Evolutionary conservation across 129 eudicot genomes (phyloP).

Genomic region (Flaveria linearis): DNA sequence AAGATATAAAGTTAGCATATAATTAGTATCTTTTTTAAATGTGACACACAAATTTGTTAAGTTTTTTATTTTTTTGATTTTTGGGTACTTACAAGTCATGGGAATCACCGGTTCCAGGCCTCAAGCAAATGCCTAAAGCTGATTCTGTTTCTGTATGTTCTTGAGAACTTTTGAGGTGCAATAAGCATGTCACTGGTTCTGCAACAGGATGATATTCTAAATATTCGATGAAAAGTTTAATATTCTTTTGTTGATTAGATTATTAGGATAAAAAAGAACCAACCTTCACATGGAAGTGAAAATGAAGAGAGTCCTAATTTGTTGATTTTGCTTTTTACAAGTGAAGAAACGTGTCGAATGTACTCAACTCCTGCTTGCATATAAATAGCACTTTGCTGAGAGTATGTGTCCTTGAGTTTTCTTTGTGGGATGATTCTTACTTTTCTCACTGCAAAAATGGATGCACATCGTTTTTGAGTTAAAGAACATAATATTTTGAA

Average conservation of each 20-base stretch:
- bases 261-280: constrained; percentile 22
- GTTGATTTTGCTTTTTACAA: constrained; percentile 68
- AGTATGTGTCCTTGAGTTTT: constrained; percentile 72
- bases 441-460: constrained; percentile 68
- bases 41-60: neutral
- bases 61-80: neutral
- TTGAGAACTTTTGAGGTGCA: constrained; percentile 65
- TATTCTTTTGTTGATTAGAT: too few relatives aligned
- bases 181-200: constrained; percentile 63
- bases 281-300: constrained; percentile 72
- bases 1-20: neutral
- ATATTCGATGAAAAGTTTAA: neutral
- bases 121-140: constrained; percentile 52
- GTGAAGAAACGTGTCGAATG: constrained; percentile 83
- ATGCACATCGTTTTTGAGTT: neutral
- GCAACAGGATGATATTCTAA: constrained; percentile 30
- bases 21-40: neutral
- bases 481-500: neutral
- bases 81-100: constrained; percentile 77
- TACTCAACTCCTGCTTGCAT: constrained; percentile 88
- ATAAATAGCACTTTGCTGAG: constrained; percentile 73
- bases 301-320: constrained; percentile 58
- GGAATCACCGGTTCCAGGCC: constrained; percentile 81
- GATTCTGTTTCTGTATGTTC: constrained; percentile 59
- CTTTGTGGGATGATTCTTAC: constrained; percentile 78